phyloP scores from a whole-genome alignment of 495 filamentous ascomycete species.

The Penicillium turbatum region DNA sequence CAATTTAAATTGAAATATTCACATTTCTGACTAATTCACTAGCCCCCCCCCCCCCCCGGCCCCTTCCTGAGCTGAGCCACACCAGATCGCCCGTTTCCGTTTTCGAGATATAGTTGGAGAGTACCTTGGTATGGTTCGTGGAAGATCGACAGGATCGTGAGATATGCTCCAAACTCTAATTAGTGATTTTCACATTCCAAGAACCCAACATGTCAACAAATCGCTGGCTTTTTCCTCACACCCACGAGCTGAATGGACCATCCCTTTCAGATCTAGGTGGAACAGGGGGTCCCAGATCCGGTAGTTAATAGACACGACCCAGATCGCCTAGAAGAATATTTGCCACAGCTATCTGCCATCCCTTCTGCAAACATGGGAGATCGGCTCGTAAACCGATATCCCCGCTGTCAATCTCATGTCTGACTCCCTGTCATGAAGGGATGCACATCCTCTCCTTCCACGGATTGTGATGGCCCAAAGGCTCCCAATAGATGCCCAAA shows the following conservation, averaged over 20 bases:
- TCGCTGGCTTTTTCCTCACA: background rate
- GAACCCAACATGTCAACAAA: background rate
- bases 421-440: constrained; percentile 4
- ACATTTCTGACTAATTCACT: background rate
- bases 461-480: background rate
- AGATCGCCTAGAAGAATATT: background rate
- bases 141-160: background rate
- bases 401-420: constrained; percentile 9
- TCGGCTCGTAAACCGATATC: background rate
- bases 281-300: background rate
- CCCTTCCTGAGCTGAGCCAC: constrained; percentile 20
- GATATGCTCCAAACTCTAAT: background rate
- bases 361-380: background rate
- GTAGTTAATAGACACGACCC: background rate
- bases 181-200: background rate
- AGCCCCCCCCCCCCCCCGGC: too few species aligned
- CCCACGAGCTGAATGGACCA: background rate
- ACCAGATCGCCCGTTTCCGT: constrained; percentile 1
- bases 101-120: background rate
- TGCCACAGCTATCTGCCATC: background rate
- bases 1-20: background rate
- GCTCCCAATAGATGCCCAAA: background rate
- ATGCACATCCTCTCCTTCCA: background rate
- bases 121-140: background rate
- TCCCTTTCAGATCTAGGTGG: background rate